These are phyloP conservation scores for Aspergillus panamensis DNA, from an alignment of 495 filamentous ascomycete genomes.

Conservation along the genomic window DNA sequence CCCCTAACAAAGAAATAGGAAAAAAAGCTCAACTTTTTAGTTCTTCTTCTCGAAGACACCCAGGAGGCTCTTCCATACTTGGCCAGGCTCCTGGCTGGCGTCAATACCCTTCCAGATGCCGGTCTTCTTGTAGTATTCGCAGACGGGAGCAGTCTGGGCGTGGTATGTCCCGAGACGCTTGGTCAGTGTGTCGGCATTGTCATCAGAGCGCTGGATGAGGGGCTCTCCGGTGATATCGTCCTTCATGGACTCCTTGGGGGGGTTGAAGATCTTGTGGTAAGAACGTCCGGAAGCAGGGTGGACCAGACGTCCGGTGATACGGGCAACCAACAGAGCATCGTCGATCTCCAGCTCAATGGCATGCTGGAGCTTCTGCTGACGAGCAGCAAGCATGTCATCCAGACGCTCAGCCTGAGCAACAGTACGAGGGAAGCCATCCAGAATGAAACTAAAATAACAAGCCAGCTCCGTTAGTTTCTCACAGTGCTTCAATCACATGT, in stretches of 20 bases:
- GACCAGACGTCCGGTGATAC: slow-evolving; percentile 93
- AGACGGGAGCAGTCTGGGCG: slow-evolving; percentile 86
- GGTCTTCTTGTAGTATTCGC: slow-evolving; percentile 92
- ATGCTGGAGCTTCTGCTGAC: slow-evolving; percentile 79
- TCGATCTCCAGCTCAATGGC: slow-evolving; percentile 97
- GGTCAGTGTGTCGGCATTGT: slow-evolving; percentile 95
- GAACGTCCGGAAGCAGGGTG: slow-evolving; percentile 94
- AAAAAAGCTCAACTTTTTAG: neutral
- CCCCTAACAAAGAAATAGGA: no score
- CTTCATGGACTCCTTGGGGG: slow-evolving; percentile 89
- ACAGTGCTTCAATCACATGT: neutral
- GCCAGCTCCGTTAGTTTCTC: neutral
- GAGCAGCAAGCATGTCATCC: slow-evolving; percentile 78
- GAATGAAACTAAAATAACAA: slow-evolving; percentile 72
- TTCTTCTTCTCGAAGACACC: slow-evolving; percentile 59
- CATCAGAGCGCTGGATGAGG: slow-evolving; percentile 90
- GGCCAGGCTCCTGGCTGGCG: slow-evolving; percentile 91
- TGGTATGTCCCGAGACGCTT: slow-evolving; percentile 95
- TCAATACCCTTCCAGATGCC: slow-evolving; percentile 97
- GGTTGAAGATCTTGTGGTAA: slow-evolving; percentile 98
- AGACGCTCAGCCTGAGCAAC: slow-evolving; percentile 92
- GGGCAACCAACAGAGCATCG: slow-evolving; percentile 84
- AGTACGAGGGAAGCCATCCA: slow-evolving; percentile 97
- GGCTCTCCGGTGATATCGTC: slow-evolving; percentile 98
- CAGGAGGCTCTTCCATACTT: slow-evolving; percentile 91